These are phyloP conservation scores for Wickerhamomyces bovis DNA, from an alignment of 805 yeast genomes.

Conservation along the genomic window DNA sequence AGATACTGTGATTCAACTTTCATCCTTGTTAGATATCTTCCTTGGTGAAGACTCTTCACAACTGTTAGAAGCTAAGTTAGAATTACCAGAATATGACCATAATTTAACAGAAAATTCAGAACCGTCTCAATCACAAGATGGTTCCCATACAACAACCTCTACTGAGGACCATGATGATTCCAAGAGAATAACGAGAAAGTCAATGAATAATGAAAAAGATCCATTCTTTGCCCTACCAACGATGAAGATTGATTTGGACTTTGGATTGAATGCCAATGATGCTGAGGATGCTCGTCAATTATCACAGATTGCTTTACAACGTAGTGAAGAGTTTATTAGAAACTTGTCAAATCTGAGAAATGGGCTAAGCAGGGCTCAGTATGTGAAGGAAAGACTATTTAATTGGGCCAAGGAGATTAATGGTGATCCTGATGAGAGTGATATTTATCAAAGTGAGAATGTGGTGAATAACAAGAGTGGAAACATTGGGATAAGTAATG, in stretches of 20 bases:
- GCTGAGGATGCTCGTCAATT: conserved; percentile 69
- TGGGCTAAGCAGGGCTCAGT: conserved; percentile 73
- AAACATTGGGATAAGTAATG: conserved; percentile 7
- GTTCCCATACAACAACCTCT: conserved; percentile 7
- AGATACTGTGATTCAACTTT: conserved; percentile 61
- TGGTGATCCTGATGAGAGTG: conserved; percentile 49
- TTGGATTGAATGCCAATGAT: conserved; percentile 45
- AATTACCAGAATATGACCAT: conserved; percentile 66
- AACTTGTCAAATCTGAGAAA: conserved; percentile 67
- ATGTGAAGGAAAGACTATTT: conserved; percentile 61
- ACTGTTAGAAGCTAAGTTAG: conserved; percentile 55
- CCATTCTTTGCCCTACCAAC: conserved; percentile 65
- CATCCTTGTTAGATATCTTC: conserved; percentile 68
- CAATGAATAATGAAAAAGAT: conserved; percentile 33
- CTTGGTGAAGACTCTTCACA: conserved; percentile 82
- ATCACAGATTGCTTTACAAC: conserved; percentile 73
- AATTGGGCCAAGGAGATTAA: conserved; percentile 86
- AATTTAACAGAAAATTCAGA: conserved; percentile 31
- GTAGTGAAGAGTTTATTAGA: conserved; percentile 80
- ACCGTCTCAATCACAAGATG: conserved; percentile 10
- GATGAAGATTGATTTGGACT: conserved; percentile 35
- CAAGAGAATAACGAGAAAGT: conserved; percentile 26
- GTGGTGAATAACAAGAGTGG: conserved; percentile 5
- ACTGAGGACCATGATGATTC: conserved; percentile 18
- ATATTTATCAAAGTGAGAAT: conserved; percentile 29